These are phyloP conservation scores for Heliocybe sulcata DNA, from an alignment of 1,284 basidiomycete genomes.

Conservation along the genomic window DNA sequence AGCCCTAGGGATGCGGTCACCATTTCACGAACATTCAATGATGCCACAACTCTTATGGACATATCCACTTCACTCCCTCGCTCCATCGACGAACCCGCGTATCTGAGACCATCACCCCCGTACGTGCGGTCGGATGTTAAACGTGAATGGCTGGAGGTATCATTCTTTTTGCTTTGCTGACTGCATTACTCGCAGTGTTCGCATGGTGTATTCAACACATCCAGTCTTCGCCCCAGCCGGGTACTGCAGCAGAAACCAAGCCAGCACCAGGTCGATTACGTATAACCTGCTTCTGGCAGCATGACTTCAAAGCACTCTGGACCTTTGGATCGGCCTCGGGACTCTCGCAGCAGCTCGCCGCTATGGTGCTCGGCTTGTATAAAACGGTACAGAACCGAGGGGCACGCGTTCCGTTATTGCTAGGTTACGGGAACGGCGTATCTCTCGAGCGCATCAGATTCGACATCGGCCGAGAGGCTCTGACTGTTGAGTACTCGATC, in stretches of 20 bases:
- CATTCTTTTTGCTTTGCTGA: constrained; percentile 6
- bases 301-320: constrained; percentile 90
- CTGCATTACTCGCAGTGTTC: constrained; percentile 49
- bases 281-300: constrained; percentile 93
- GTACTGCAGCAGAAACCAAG: constrained; percentile 18
- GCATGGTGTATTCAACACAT: constrained; percentile 87
- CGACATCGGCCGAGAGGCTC: constrained; percentile 74
- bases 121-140: constrained; percentile 90
- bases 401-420: constrained; percentile 66
- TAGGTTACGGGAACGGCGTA: constrained; percentile 79
- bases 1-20: constrained; percentile 92
- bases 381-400: constrained; percentile 73
- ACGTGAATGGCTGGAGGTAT: constrained; percentile 34
- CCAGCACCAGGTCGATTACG: constrained; percentile 38
- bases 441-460: constrained; percentile 73
- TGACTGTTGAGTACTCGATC: constrained; percentile 83
- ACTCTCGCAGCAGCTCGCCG: constrained; percentile 68
- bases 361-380: constrained; percentile 75
- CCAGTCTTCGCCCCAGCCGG: constrained; percentile 24
- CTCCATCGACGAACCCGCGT: constrained; percentile 87
- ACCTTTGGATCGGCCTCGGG: constrained; percentile 57
- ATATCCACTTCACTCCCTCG: constrained; percentile 95
- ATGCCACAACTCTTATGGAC: constrained; percentile 81
- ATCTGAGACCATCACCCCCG: constrained; percentile 89
- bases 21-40: constrained; percentile 80